Evolutionary conservation across 768 basidiomycete genomes (phyloP), one percentile per base, ranked within the genome.

Genomic region (Cystobasidium ongulense): DNA sequence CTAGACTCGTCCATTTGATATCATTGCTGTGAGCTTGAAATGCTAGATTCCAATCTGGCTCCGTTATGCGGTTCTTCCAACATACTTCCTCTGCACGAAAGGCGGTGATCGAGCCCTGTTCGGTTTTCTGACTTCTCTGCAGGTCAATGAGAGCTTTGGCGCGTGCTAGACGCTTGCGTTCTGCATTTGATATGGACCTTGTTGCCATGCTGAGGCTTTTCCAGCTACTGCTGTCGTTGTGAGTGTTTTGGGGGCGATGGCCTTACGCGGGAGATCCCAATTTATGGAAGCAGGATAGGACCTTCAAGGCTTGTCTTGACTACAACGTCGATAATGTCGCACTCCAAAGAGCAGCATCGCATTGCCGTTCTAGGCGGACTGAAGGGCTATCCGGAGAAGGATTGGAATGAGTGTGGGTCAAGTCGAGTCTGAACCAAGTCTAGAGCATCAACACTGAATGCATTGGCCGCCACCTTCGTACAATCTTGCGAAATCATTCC

Each of bases 161-260:
- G 27, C 63, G 63, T 3, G 63, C 63, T 64, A 33, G 68, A 38
- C 68, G 68, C 39, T 71, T 71, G 53, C 33, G 54, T 29, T 71
- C 36, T 2, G 53, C 41, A 27, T 71, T 71, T 8, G 68, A 71
- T n/a, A 67, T 25, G 10, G 65, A 15, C 25, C 35, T 39, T 27
- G 63, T 64, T 5, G 63, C 23, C 63, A 64, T 64, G 11, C 59
- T 61, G n/a, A 15, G 4, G 31, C 59, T 33, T 11, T 25, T 31
- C 2, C 31, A 3, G 57, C 57, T 8, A 17, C 57, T 61, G 57
- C 57, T 61, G 29, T 38, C 25, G 23, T 31, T 33, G 21, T 61
- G 29, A 38, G n/a, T n/a, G n/a, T n/a, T n/a, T n/a, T n/a, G n/a
- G n/a, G n/a, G n/a, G n/a, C n/a, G n/a, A n/a, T n/a, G n/a, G n/a